These are phyloP conservation scores for Mucor saturninus DNA, from an alignment of 371 early-diverging fungal genomes.

Conservation along the genomic window DNA sequence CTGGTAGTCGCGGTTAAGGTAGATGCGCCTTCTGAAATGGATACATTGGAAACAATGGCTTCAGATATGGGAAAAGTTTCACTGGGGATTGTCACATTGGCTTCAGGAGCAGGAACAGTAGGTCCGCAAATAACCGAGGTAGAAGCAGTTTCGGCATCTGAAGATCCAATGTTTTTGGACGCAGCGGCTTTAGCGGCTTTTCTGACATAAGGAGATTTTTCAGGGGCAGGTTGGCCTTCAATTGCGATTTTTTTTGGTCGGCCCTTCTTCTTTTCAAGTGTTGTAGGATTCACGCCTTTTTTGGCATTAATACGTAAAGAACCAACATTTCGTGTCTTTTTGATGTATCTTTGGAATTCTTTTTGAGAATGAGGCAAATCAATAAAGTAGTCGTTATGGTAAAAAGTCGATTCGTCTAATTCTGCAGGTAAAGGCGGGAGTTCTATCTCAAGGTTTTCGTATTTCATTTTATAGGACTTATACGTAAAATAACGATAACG, in stretches of 20 bases:
- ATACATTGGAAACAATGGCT: too few species aligned
- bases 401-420: background rate
- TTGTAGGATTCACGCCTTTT: background rate
- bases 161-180: background rate
- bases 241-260: constrained; percentile 4
- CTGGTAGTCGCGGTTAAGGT: too few species aligned
- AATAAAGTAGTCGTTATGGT: constrained; percentile 2
- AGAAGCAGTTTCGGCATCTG: too few species aligned
- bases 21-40: background rate
- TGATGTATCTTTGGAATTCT: background rate
- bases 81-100: too few species aligned
- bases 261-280: background rate
- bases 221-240: too few species aligned
- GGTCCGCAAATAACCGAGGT: background rate
- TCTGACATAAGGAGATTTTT: too few species aligned
- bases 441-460: constrained; percentile 20
- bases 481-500: constrained; percentile 45
- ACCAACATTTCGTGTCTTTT: background rate
- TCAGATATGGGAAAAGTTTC: too few species aligned
- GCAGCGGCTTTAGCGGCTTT: background rate
- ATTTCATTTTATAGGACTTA: constrained; percentile 17
- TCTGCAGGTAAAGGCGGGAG: constrained; percentile 11
- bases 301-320: background rate
- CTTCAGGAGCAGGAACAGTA: background rate
- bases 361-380: background rate